These are phyloP conservation scores for Cyclocybe aegerita DNA, from an alignment of 768 basidiomycete species.

Conservation along the genomic window DNA sequence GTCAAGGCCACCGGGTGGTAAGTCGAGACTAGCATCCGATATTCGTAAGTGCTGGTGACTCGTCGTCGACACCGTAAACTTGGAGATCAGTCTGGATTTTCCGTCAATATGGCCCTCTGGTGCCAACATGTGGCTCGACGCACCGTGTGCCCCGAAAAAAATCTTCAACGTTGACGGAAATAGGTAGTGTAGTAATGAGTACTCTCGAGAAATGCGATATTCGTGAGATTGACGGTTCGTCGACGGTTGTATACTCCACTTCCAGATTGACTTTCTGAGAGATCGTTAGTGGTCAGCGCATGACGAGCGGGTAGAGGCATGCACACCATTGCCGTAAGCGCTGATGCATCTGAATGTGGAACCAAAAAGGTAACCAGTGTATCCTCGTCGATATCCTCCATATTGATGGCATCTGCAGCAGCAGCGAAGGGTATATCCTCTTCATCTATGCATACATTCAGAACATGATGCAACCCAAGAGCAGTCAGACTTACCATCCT, in stretches of 20 bases:
- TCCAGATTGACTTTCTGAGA: conserved; percentile 65
- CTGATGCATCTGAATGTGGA: conserved; percentile 68
- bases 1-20: conserved; percentile 40
- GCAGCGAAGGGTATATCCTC: conserved; percentile 28
- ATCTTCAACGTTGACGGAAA: conserved; percentile 94
- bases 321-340: conserved; percentile 61
- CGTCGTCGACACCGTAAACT: conserved; percentile 86
- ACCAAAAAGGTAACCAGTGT: conserved; percentile 48
- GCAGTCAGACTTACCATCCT: conserved; percentile 27
- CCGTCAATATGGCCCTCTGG: conserved; percentile 1
- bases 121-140: conserved; percentile 9
- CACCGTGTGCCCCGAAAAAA: conserved; percentile 89
- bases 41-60: conserved; percentile 80
- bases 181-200: conserved; percentile 71
- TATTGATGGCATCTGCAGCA: conserved; percentile 41
- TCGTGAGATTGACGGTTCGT: conserved; percentile 53
- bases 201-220: conserved; percentile 52
- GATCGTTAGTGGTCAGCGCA: neutral
- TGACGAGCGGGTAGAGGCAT: neutral
- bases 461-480: neutral
- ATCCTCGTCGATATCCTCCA: conserved; percentile 48
- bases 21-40: conserved; percentile 53
- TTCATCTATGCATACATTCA: conserved; percentile 8
- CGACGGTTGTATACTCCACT: conserved; percentile 64
- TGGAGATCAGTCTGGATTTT: conserved; percentile 72